Evolutionary conservation across 1,139 yeast species (phyloP).

Genomic region (Kluyveromyces sp.): DNA sequence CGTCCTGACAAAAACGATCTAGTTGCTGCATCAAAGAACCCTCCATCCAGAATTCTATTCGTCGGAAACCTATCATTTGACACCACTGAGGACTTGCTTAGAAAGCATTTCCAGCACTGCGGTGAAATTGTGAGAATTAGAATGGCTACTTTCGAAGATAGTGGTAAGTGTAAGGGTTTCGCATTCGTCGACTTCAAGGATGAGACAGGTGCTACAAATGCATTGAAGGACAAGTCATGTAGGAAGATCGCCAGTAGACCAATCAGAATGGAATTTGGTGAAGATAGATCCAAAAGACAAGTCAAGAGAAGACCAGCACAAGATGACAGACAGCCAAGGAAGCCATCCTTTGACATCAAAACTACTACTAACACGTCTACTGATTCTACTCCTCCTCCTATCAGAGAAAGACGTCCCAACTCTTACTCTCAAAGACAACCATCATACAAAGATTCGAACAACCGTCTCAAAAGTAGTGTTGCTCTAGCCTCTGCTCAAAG

Average conservation of each 20-base stretch:
- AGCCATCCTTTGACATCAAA: constrained; percentile 1
- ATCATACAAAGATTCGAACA: constrained; percentile 26
- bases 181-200: constrained; percentile 84
- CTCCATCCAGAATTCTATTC: constrained; percentile 82
- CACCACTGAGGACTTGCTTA: constrained; percentile 73
- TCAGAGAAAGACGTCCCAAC: constrained; percentile 6
- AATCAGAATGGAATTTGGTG: constrained; percentile 86
- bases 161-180: constrained; percentile 95
- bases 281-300: constrained; percentile 77
- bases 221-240: constrained; percentile 66
- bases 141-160: constrained; percentile 95
- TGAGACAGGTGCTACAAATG: constrained; percentile 74
- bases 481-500: constrained; percentile 88
- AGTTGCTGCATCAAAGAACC: constrained; percentile 52
- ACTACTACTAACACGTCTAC: neutral
- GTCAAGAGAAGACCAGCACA: constrained; percentile 25
- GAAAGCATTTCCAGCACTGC: constrained; percentile 64
- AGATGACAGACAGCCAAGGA: neutral
- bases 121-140: constrained; percentile 78
- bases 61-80: constrained; percentile 92
- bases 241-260: constrained; percentile 64
- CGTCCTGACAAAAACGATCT: constrained; percentile 59
- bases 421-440: constrained; percentile 12
- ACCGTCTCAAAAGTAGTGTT: constrained; percentile 68
- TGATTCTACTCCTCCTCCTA: neutral